phyloP scores from a whole-genome alignment of 257 asterid genomes.

The Apocynum venetum region DNA sequence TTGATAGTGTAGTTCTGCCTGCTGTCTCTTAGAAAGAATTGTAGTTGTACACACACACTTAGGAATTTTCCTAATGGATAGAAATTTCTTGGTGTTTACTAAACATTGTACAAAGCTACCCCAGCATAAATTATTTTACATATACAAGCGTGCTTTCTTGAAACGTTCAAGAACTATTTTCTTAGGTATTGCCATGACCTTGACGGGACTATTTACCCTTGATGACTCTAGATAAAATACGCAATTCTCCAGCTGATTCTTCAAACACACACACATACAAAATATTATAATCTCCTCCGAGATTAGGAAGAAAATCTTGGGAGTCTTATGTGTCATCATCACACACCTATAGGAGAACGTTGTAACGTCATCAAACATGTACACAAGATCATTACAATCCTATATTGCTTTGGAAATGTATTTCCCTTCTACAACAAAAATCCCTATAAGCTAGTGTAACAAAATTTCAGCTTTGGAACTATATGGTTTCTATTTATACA shows the following conservation, averaged over 20 bases:
- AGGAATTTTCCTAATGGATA: neutral
- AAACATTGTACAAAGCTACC: neutral
- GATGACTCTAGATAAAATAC: neutral
- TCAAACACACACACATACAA: neutral
- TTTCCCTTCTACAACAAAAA: neutral
- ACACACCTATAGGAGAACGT: too few species aligned
- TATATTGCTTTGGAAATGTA: neutral
- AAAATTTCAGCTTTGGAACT: conserved; percentile 4
- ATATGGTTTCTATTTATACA: conserved; percentile 8
- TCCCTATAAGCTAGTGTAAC: neutral
- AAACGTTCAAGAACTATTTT: neutral
- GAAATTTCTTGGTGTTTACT: neutral
- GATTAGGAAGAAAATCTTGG: neutral
- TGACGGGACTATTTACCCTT: neutral
- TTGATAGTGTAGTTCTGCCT: neutral
- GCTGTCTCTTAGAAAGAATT: neutral
- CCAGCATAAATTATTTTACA: neutral
- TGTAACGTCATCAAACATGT: neutral
- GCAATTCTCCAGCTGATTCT: neutral
- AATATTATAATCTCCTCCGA: neutral
- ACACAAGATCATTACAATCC: neutral
- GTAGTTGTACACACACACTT: neutral
- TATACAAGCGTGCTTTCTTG: neutral
- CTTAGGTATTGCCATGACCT: neutral
- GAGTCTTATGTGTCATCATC: too few species aligned